phyloP scores from a whole-genome alignment of 495 filamentous ascomycete species.

The Venustampulla echinocandica region DNA sequence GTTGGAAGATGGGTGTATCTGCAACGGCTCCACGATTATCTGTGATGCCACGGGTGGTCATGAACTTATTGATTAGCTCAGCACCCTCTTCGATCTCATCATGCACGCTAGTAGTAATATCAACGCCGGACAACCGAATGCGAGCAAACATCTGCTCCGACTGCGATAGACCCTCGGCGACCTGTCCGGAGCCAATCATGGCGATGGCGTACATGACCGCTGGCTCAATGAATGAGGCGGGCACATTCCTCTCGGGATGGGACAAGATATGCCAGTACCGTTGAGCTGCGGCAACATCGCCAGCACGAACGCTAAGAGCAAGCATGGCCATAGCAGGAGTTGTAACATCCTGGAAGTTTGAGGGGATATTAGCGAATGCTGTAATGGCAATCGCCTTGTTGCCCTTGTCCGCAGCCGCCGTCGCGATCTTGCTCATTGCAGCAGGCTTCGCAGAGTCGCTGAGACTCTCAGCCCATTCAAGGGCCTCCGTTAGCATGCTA shows the following conservation, averaged over 20 bases:
- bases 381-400: slow-evolving; percentile 59
- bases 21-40: slow-evolving; percentile 36
- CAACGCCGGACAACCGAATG: slow-evolving; percentile 50
- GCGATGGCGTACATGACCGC: slow-evolving; percentile 80
- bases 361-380: slow-evolving; percentile 52
- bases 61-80: slow-evolving; percentile 71
- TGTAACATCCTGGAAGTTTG: slow-evolving; percentile 41
- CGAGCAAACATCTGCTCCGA: slow-evolving; percentile 76
- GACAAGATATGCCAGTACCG: slow-evolving; percentile 67
- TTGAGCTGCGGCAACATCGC: slow-evolving; percentile 65
- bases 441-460: slow-evolving; percentile 26
- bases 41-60: slow-evolving; percentile 44
- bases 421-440: slow-evolving; percentile 38
- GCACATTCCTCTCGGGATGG: slow-evolving; percentile 45
- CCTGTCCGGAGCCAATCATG: slow-evolving; percentile 68
- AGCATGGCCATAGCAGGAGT: slow-evolving; percentile 72
- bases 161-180: slow-evolving; percentile 65
- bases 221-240: slow-evolving; percentile 68
- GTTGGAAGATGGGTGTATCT: slow-evolving; percentile 29
- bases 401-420: slow-evolving; percentile 67
- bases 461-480: slow-evolving; percentile 51
- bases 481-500: slow-evolving; percentile 56
- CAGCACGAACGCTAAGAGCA: slow-evolving; percentile 73
- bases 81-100: slow-evolving; percentile 84
- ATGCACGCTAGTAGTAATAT: slow-evolving; percentile 40